phyloP scores from a whole-genome alignment of 176 grass and related monocot species.

The Avena atlantica region DNA sequence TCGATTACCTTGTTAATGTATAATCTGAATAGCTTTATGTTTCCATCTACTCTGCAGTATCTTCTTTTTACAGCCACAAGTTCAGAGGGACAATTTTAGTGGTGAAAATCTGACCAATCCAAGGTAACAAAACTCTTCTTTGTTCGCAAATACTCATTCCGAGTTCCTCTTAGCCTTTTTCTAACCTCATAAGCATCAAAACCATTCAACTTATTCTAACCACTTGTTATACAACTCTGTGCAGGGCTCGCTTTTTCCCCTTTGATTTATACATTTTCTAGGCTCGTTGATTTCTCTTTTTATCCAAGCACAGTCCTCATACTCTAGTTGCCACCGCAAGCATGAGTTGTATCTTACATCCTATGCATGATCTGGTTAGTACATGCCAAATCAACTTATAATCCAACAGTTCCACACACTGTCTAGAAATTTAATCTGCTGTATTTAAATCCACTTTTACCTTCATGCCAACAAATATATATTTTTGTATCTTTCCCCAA shows the following conservation, averaged over 20 bases:
- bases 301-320: not conserved
- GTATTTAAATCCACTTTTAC: not conserved
- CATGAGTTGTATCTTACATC: not conserved
- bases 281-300: not conserved
- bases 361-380: not conserved
- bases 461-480: not conserved
- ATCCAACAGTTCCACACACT: not conserved
- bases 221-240: not conserved
- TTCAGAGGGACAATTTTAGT: constrained; percentile 3
- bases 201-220: not conserved
- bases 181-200: not conserved
- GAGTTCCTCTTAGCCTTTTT: not conserved
- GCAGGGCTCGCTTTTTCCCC: not conserved
- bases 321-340: not conserved
- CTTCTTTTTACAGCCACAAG: not conserved
- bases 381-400: not conserved
- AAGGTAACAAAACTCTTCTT: constrained; percentile 20
- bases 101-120: not conserved
- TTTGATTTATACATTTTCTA: not conserved
- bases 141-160: not conserved
- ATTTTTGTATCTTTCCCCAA: not conserved
- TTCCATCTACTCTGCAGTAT: not conserved
- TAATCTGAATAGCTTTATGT: not conserved
- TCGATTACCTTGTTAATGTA: not conserved
- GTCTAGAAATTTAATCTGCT: not conserved